These are phyloP conservation scores for Alternaria metachromatica DNA, from an alignment of 2,329 filamentous ascomycete genomes.

Conservation along the genomic window DNA sequence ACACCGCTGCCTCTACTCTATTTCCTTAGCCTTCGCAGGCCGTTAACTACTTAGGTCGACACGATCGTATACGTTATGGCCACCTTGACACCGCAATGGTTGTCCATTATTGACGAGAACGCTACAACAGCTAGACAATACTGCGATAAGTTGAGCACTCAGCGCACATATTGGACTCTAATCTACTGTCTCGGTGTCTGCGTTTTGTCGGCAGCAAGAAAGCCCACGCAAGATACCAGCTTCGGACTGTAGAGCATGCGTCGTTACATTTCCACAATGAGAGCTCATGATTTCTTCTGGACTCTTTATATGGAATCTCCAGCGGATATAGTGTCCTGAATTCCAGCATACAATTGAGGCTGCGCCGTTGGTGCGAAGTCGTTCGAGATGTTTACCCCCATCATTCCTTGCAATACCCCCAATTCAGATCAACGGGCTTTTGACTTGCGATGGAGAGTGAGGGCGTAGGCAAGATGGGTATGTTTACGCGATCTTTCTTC, in stretches of 20 bases:
- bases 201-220: background rate
- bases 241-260: background rate
- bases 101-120: too few relatives aligned
- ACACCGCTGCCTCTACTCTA: background rate
- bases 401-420: background rate
- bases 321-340: background rate
- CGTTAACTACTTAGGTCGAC: too few relatives aligned
- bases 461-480: background rate
- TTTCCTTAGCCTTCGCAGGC: background rate
- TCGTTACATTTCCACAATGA: background rate
- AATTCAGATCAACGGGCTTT: background rate
- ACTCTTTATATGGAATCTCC: background rate
- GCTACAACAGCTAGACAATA: too few relatives aligned
- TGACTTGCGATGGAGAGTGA: background rate
- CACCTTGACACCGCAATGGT: too few relatives aligned
- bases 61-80: too few relatives aligned
- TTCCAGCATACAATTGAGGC: background rate
- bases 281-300: background rate
- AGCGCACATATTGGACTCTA: background rate
- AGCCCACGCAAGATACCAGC: background rate
- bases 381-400: background rate
- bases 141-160: too few relatives aligned
- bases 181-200: background rate
- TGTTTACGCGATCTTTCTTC: background rate
- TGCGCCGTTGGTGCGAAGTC: background rate